phyloP scores from a whole-genome alignment of 192 early-diverging fungal genomes.

The Phlyctochytrium arcticum region DNA sequence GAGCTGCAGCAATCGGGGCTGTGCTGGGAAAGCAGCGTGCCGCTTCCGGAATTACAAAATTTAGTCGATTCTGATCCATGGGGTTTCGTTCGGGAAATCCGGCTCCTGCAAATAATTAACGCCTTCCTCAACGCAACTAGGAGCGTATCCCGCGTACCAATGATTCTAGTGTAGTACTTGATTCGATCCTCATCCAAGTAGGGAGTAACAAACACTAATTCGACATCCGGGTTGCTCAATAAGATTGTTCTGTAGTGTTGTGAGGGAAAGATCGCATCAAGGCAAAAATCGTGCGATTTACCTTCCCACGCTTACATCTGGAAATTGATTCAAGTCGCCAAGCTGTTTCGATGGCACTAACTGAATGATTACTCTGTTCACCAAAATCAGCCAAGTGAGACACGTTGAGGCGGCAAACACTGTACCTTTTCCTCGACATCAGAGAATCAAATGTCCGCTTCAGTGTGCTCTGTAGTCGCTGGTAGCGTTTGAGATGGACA shows the following conservation, averaged over 20 bases:
- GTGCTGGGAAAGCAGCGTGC: constrained; percentile 9
- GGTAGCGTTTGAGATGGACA: constrained; percentile 17
- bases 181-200: constrained; percentile 15
- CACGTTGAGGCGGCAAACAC: too few relatives aligned
- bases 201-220: constrained; percentile 23
- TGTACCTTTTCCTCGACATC: constrained; percentile 13
- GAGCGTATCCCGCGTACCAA: background rate
- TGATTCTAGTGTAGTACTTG: background rate
- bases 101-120: background rate
- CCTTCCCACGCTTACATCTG: constrained; percentile 21
- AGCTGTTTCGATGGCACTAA: constrained; percentile 17
- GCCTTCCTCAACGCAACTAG: background rate
- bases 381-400: too few relatives aligned
- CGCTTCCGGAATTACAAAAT: constrained; percentile 25
- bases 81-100: constrained; percentile 26
- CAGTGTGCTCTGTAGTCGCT: constrained; percentile 5
- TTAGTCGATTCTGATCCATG: constrained; percentile 10
- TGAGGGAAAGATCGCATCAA: too few relatives aligned
- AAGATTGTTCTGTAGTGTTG: constrained; percentile 1
- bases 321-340: background rate
- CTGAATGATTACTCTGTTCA: constrained; percentile 17
- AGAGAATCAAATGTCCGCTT: background rate
- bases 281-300: too few relatives aligned
- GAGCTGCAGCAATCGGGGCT: constrained; percentile 9
- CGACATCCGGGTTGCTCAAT: constrained; percentile 11